These are phyloP conservation scores for Hypoxylon sp. DNA, from an alignment of 2,329 filamentous ascomycete genomes.

Conservation along the genomic window DNA sequence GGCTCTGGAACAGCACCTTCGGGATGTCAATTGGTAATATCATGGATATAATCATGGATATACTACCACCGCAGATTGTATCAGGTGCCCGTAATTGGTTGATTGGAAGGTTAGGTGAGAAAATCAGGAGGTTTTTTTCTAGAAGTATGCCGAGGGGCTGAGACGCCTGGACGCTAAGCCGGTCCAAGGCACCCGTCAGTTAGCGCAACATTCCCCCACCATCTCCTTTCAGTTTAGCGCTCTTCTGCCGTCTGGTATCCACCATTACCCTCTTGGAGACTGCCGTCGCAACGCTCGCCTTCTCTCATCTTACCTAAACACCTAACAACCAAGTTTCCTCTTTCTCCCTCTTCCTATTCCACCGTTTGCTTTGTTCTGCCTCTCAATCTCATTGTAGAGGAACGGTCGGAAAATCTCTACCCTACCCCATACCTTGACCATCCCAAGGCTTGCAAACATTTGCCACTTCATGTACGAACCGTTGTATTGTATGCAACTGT, in stretches of 20 bases:
- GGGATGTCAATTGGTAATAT: conserved; percentile 7
- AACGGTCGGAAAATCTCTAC: not conserved
- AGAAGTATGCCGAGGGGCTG: conserved; percentile 11
- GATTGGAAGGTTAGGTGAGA: not conserved
- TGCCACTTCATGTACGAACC: conserved; percentile 34
- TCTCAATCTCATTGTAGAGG: conserved; percentile 14
- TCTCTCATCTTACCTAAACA: conserved; percentile 25
- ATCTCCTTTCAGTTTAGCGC: conserved; percentile 40
- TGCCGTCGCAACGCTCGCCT: conserved; percentile 38
- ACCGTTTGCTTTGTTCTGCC: conserved; percentile 10
- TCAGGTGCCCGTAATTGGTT: conserved; percentile 15
- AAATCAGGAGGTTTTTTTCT: conserved; percentile 22
- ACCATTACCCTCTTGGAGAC: conserved; percentile 7
- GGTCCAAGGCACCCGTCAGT: conserved; percentile 8
- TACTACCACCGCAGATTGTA: not conserved
- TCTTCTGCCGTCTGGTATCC: conserved; percentile 7
- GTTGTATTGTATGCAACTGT: conserved; percentile 28
- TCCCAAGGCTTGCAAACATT: conserved; percentile 21
- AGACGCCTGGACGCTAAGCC: conserved; percentile 25
- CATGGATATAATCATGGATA: conserved; percentile 17
- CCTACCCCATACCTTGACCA: conserved; percentile 9
- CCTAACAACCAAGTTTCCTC: conserved; percentile 14
- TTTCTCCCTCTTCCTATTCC: not conserved
- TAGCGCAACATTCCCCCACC: conserved; percentile 37
- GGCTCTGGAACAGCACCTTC: not conserved